phyloP scores from a whole-genome alignment of 805 yeast genomes.

The Jamesozyma hellenica region DNA sequence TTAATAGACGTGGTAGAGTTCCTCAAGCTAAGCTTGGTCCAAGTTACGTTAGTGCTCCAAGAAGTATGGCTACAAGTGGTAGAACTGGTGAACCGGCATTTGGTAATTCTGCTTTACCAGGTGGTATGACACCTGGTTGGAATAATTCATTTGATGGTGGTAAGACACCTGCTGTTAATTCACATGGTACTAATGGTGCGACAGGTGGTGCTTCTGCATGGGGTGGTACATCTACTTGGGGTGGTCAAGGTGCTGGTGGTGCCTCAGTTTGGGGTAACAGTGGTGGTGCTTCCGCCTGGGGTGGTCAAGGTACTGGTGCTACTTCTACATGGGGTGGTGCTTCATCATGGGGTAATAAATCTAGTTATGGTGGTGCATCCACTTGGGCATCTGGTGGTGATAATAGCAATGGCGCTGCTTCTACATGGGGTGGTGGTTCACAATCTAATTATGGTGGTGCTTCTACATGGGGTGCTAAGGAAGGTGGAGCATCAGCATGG shows the following conservation, averaged over 20 bases:
- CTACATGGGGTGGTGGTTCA: conserved; percentile 36
- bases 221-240: conserved; percentile 40
- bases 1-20: conserved; percentile 41
- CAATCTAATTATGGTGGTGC: conserved; percentile 33
- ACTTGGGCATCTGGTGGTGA: conserved; percentile 35
- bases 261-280: conserved; percentile 35
- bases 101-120: conserved; percentile 29
- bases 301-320: conserved; percentile 31
- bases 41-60: conserved; percentile 28
- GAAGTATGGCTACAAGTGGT: conserved; percentile 28
- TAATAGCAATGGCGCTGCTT: conserved; percentile 37
- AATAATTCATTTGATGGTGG: conserved; percentile 44
- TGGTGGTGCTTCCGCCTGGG: conserved; percentile 37
- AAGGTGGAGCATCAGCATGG: conserved; percentile 37
- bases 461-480: conserved; percentile 34
- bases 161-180: conserved; percentile 33
- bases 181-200: conserved; percentile 25
- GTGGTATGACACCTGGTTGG: conserved; percentile 46
- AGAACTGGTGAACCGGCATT: conserved; percentile 6
- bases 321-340: conserved; percentile 33
- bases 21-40: conserved; percentile 30
- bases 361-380: conserved; percentile 41
- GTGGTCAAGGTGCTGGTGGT: conserved; percentile 31
- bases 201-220: conserved; percentile 33
- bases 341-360: conserved; percentile 30